Evolutionary conservation across 2,329 filamentous ascomycete genomes (phyloP).

Genomic region (Ophiostoma australiae): DNA sequence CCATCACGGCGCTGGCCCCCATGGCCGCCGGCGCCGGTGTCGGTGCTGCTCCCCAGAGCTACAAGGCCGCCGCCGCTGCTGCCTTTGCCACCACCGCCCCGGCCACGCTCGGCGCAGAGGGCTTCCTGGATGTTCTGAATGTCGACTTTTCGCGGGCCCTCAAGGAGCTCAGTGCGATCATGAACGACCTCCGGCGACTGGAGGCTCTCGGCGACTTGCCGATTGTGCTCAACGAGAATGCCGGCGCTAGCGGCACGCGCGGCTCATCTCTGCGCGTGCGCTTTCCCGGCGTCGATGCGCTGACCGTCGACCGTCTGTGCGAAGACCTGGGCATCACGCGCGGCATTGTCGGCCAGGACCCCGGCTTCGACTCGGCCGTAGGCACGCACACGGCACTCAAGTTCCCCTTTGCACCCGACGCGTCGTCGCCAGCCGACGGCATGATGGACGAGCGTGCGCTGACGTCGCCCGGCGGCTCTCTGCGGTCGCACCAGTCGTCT

Average conservation of each 20-base stretch:
- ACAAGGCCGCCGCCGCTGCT: constrained; percentile 35
- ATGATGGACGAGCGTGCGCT: constrained; percentile 25
- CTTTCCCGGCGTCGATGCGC: constrained; percentile 84
- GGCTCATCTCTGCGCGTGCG: constrained; percentile 68
- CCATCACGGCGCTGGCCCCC: constrained; percentile 79
- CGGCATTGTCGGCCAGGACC: constrained; percentile 73
- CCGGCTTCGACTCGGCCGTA: constrained; percentile 61
- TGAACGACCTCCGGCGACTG: constrained; percentile 76
- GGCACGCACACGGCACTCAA: constrained; percentile 70
- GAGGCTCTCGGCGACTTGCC: constrained; percentile 77
- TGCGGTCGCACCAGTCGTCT: constrained; percentile 38
- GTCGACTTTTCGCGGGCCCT: constrained; percentile 82
- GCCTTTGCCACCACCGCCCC: constrained; percentile 42
- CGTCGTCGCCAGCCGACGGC: constrained; percentile 24
- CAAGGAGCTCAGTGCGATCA: constrained; percentile 72
- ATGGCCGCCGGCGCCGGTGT: constrained; percentile 37
- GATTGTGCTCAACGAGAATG: constrained; percentile 56
- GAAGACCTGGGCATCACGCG: constrained; percentile 79
- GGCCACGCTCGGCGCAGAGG: constrained; percentile 68
- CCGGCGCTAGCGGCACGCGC: constrained; percentile 41
- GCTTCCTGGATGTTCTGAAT: constrained; percentile 78
- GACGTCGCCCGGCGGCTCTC: constrained; percentile 46
- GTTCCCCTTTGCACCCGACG: constrained; percentile 76
- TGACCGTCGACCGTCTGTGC: constrained; percentile 76
- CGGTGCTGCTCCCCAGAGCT: not conserved